Conservation (phyloP, 2,329 filamentous ascomycete species). For the Xylaria arbuscula region DNA sequence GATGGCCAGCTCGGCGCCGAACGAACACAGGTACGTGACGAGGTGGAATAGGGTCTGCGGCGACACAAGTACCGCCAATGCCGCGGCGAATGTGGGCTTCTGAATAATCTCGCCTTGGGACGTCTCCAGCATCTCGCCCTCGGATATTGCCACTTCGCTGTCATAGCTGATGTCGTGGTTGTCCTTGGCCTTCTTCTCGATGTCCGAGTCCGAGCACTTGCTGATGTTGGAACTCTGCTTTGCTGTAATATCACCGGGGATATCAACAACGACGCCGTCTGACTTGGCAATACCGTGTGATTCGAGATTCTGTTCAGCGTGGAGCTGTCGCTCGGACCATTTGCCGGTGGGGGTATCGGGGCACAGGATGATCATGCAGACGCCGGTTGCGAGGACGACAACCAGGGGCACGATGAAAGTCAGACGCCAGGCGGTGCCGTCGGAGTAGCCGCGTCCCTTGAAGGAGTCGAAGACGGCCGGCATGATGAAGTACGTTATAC, state of each 20-base stretch:
- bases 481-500: constrained; percentile 95
- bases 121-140: constrained; percentile 64
- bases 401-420: constrained; percentile 87
- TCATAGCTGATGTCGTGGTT: constrained; percentile 46
- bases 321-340: constrained; percentile 78
- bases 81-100: constrained; percentile 66
- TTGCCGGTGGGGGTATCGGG: constrained; percentile 85
- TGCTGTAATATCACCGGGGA: constrained; percentile 63
- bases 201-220: constrained; percentile 57
- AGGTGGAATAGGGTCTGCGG: constrained; percentile 67
- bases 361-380: constrained; percentile 78
- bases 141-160: constrained; percentile 60
- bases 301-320: constrained; percentile 64
- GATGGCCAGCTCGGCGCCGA: constrained; percentile 71
- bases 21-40: constrained; percentile 70
- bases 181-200: constrained; percentile 53
- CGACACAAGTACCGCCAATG: constrained; percentile 59
- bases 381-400: constrained; percentile 73
- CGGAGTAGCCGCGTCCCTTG: constrained; percentile 67
- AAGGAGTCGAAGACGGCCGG: constrained; percentile 87
- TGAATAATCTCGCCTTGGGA: constrained; percentile 63
- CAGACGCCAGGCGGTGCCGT: constrained; percentile 83
- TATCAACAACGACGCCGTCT: constrained; percentile 59
- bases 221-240: constrained; percentile 52
- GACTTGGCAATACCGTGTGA: constrained; percentile 53